Evolutionary conservation across 2,329 filamentous ascomycete species (phyloP).

Genomic region (Arthrocladium fulminans): DNA sequence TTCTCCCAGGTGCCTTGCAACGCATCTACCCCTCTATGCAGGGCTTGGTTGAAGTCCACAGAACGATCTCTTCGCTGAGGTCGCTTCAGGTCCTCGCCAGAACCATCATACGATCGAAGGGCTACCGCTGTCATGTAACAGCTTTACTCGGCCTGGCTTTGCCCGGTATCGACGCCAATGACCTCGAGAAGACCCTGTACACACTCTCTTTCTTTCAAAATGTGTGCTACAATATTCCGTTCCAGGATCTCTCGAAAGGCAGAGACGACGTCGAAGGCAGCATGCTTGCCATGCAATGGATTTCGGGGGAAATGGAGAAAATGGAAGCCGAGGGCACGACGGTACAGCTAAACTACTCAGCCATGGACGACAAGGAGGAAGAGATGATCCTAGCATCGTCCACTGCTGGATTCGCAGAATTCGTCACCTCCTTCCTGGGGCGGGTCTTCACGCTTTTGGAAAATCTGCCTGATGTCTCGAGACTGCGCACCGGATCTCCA

Average conservation of each 20-base stretch:
- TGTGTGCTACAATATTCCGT: slow-evolving; percentile 91
- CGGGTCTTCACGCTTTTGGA: slow-evolving; percentile 93
- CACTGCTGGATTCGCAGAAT: slow-evolving; percentile 87
- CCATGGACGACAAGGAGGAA: slow-evolving; percentile 78
- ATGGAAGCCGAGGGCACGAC: slow-evolving; percentile 83
- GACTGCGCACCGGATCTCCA: slow-evolving; percentile 79
- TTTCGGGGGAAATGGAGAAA: slow-evolving; percentile 84
- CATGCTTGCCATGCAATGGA: slow-evolving; percentile 79
- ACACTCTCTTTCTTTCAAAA: slow-evolving; percentile 92
- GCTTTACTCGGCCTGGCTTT: slow-evolving; percentile 84
- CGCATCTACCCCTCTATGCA: slow-evolving; percentile 96
- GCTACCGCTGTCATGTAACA: slow-evolving; percentile 93
- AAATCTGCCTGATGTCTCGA: slow-evolving; percentile 83
- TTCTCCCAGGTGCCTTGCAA: slow-evolving; percentile 86
- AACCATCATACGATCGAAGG: slow-evolving; percentile 84
- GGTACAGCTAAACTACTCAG: slow-evolving; percentile 76
- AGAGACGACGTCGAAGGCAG: slow-evolving; percentile 61
- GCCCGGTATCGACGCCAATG: slow-evolving; percentile 94
- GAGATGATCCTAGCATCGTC: slow-evolving; percentile 83
- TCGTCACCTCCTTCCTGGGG: slow-evolving; percentile 79
- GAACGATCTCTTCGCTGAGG: slow-evolving; percentile 86
- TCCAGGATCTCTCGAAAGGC: slow-evolving; percentile 68
- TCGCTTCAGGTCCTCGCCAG: slow-evolving; percentile 86
- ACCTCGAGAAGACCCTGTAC: slow-evolving; percentile 91
- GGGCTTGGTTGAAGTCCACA: slow-evolving; percentile 91